Conservation (phyloP, 1,284 basidiomycete genomes). For the Fomitopsis betulina region DNA sequence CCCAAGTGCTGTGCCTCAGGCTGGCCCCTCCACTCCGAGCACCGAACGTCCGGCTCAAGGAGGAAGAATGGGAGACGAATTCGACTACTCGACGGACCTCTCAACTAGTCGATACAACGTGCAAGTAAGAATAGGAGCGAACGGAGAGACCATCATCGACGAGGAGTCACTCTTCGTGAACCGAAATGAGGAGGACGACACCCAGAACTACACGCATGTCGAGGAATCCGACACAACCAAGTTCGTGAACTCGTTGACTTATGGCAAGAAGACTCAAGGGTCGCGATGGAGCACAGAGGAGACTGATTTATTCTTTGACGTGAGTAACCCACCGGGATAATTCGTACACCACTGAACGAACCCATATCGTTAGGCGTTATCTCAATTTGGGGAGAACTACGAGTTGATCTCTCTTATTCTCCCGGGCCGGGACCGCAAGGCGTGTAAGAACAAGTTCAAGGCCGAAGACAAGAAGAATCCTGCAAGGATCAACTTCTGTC, state of each 20-base stretch:
- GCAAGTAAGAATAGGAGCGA: slow-evolving; percentile 77
- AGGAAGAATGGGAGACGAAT: slow-evolving; percentile 36
- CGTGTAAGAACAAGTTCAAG: slow-evolving; percentile 91
- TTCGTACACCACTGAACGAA: neutral
- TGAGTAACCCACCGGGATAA: slow-evolving; percentile 32
- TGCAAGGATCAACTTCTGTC: slow-evolving; percentile 58
- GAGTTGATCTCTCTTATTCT: slow-evolving; percentile 85
- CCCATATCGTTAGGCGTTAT: slow-evolving; percentile 59
- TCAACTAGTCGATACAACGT: slow-evolving; percentile 70
- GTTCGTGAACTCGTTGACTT: slow-evolving; percentile 83
- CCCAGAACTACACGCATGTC: slow-evolving; percentile 69
- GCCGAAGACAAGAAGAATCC: slow-evolving; percentile 80
- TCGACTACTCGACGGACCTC: slow-evolving; percentile 63
- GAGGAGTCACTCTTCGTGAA: slow-evolving; percentile 78
- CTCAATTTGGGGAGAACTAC: slow-evolving; percentile 89
- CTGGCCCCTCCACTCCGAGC: slow-evolving; percentile 1
- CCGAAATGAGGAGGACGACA: slow-evolving; percentile 57
- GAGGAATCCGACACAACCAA: slow-evolving; percentile 80
- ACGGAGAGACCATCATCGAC: slow-evolving; percentile 78
- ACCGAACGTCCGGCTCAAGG: slow-evolving; percentile 5
- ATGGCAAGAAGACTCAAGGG: slow-evolving; percentile 70
- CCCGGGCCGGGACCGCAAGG: slow-evolving; percentile 80
- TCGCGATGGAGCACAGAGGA: slow-evolving; percentile 84
- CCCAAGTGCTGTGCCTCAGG: slow-evolving; percentile 8
- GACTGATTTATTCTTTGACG: slow-evolving; percentile 82